phyloP scores from a whole-genome alignment of 495 filamentous ascomycete species.

The Trichoderma asperelloides region DNA sequence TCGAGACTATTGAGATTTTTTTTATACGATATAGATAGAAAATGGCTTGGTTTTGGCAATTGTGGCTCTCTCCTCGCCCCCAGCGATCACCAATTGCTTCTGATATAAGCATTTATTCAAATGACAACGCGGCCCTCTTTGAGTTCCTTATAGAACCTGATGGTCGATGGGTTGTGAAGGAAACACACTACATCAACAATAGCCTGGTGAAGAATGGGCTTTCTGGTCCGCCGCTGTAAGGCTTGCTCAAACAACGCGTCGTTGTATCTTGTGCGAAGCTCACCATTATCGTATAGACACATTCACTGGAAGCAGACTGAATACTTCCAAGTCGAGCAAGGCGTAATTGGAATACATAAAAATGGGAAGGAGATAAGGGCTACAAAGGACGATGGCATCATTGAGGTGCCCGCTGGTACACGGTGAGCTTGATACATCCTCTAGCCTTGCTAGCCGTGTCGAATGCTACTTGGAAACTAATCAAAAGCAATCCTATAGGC shows the following conservation, averaged over 20 bases:
- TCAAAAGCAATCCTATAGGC: neutral
- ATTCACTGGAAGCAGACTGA: conserved; percentile 14
- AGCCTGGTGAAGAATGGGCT: conserved; percentile 2
- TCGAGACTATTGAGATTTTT: neutral
- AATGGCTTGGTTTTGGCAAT: conserved; percentile 9
- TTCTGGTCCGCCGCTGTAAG: conserved; percentile 6
- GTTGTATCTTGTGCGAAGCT: neutral
- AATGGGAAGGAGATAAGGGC: conserved; percentile 5
- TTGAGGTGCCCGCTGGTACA: conserved; percentile 10
- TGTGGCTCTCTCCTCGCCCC: conserved; percentile 12
- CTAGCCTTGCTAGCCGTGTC: neutral
- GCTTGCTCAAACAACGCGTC: neutral
- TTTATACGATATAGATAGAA: neutral
- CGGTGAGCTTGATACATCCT: conserved; percentile 3
- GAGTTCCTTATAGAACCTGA: conserved; percentile 7
- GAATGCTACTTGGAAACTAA: neutral
- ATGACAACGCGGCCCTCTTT: conserved; percentile 7
- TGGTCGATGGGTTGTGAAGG: conserved; percentile 5
- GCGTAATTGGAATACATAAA: conserved; percentile 3
- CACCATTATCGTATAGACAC: neutral
- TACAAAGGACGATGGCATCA: conserved; percentile 13
- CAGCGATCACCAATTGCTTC: neutral
- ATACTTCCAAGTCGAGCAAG: conserved; percentile 24
- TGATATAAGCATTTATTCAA: neutral
- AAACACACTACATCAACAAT: conserved; percentile 11